phyloP scores from a whole-genome alignment of 1,284 basidiomycete genomes.

The Sutorius eximius region DNA sequence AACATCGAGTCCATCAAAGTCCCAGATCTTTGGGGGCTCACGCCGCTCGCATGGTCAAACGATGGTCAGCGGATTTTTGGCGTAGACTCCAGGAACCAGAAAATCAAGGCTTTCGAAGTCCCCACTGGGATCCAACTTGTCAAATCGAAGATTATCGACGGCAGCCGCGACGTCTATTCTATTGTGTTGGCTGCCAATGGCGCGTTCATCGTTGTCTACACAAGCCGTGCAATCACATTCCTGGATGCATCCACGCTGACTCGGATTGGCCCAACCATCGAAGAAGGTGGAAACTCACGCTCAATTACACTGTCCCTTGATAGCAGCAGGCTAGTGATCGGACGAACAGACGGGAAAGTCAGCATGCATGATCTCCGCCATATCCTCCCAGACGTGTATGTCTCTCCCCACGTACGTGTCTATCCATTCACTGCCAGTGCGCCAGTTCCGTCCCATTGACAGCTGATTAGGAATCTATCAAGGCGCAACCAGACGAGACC shows the following conservation, averaged over 20 bases:
- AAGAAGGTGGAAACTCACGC: fast-evolving
- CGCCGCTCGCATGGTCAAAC: too few relatives aligned
- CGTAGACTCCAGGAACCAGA: too few relatives aligned
- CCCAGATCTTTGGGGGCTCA: too few relatives aligned
- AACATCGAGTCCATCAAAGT: too few relatives aligned
- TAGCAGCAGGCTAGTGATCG: neutral
- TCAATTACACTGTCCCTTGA: neutral
- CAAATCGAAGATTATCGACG: too few relatives aligned
- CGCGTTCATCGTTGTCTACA: neutral
- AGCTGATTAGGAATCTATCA: too few relatives aligned
- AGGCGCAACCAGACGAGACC: too few relatives aligned
- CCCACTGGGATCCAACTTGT: too few relatives aligned
- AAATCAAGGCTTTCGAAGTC: too few relatives aligned
- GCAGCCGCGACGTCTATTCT: neutral
- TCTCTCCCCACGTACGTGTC: neutral
- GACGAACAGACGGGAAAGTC: neutral
- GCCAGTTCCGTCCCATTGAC: too few relatives aligned
- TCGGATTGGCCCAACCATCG: neutral
- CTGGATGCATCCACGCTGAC: neutral
- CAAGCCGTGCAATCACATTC: neutral
- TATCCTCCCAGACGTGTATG: neutral
- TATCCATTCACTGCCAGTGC: too few relatives aligned
- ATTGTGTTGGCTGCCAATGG: neutral
- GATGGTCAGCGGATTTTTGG: too few relatives aligned
- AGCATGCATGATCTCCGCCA: neutral